phyloP scores from a whole-genome alignment of 2,329 filamentous ascomycete genomes.

The Ceratocystis cacaofunesta region DNA sequence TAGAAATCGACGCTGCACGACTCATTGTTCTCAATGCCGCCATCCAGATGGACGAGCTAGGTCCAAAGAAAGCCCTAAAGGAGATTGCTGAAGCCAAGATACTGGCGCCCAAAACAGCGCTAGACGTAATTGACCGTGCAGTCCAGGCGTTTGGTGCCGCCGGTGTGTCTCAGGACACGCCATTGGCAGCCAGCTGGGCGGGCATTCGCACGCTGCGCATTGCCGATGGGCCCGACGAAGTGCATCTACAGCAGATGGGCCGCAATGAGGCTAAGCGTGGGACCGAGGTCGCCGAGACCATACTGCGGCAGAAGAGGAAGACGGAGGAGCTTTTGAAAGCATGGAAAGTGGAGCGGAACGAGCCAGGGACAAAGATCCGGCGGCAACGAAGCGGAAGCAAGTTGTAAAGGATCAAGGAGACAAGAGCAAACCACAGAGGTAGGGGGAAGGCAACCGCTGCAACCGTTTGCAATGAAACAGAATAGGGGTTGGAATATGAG shows the following conservation, averaged over 20 bases:
- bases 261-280: constrained; percentile 64
- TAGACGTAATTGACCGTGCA: constrained; percentile 84
- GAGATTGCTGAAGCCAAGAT: constrained; percentile 96
- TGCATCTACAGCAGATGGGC: constrained; percentile 71
- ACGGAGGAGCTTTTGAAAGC: constrained; percentile 50
- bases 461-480: neutral
- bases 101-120: constrained; percentile 64
- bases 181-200: constrained; percentile 72
- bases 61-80: constrained; percentile 77
- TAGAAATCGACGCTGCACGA: constrained; percentile 87
- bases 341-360: constrained; percentile 33
- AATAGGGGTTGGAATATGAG: neutral
- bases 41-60: constrained; percentile 78
- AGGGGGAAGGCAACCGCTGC: too few relatives aligned
- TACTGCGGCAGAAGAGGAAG: constrained; percentile 49
- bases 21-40: constrained; percentile 87
- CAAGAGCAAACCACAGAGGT: neutral
- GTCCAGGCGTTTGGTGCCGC: constrained; percentile 85
- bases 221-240: constrained; percentile 92
- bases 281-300: constrained; percentile 42
- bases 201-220: constrained; percentile 67
- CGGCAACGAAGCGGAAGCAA: constrained; percentile 30
- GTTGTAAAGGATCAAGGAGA: neutral
- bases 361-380: constrained; percentile 39
- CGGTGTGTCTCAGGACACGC: constrained; percentile 88